Conservation (phyloP, 331 rosid species). For the Phaseolus coccineus region DNA sequence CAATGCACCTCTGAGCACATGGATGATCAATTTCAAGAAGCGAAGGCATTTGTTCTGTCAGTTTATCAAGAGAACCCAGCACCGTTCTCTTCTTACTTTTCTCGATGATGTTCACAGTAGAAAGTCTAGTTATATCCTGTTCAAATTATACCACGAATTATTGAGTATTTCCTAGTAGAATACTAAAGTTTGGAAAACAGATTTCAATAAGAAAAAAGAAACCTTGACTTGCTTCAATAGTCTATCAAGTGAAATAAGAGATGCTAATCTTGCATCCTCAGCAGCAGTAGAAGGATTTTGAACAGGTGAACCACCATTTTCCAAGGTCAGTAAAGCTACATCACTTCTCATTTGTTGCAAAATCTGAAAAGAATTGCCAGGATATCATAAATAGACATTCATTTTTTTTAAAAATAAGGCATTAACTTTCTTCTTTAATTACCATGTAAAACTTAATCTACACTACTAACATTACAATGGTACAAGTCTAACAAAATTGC, state of each 20-base stretch:
- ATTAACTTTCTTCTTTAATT: not conserved
- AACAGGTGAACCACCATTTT: conserved; percentile 69
- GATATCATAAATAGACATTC: conserved; percentile 19
- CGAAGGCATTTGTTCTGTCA: conserved; percentile 75
- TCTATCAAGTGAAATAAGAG: conserved; percentile 85
- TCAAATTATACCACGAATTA: conserved; percentile 11
- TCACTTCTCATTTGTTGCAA: conserved; percentile 85
- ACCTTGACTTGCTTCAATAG: conserved; percentile 86
- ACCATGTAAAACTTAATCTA: conserved; percentile 12
- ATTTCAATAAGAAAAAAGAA: conserved; percentile 32
- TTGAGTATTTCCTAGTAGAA: conserved; percentile 12
- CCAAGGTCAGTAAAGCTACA: conserved; percentile 65
- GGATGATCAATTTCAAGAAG: conserved; percentile 90
- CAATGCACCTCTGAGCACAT: conserved; percentile 74
- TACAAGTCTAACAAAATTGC: not conserved
- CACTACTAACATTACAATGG: not conserved
- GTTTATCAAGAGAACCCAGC: conserved; percentile 76
- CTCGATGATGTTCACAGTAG: conserved; percentile 60
- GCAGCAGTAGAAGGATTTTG: conserved; percentile 77
- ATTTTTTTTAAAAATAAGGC: conserved; percentile 15
- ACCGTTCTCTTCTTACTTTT: conserved; percentile 70
- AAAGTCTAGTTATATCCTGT: conserved; percentile 71
- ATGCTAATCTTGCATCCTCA: conserved; percentile 88
- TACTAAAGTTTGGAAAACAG: conserved; percentile 6
- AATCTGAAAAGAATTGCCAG: conserved; percentile 55